These are phyloP conservation scores for Cadophora gregata DNA, from an alignment of 2,329 filamentous ascomycete genomes.

Conservation along the genomic window DNA sequence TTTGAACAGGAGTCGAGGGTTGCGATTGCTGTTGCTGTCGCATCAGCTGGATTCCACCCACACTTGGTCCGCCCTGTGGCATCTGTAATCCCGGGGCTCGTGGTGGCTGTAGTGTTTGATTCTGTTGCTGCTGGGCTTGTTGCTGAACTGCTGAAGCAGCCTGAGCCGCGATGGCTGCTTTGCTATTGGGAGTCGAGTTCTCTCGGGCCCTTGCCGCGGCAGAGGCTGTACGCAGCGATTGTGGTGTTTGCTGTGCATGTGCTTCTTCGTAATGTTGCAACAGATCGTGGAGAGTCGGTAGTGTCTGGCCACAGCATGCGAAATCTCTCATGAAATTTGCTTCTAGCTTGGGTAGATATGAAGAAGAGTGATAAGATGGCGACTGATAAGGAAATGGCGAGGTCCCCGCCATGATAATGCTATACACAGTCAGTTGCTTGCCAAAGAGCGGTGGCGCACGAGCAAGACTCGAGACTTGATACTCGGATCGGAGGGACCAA, in stretches of 20 bases:
- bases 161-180: constrained; percentile 48
- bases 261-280: constrained; percentile 96
- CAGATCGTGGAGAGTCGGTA: constrained; percentile 92
- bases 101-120: constrained; percentile 32
- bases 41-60: constrained; percentile 45
- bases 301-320: constrained; percentile 87
- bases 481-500: constrained; percentile 16
- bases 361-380: constrained; percentile 96
- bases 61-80: constrained; percentile 38
- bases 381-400: constrained; percentile 91
- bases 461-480: constrained; percentile 23
- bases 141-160: constrained; percentile 52
- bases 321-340: constrained; percentile 98
- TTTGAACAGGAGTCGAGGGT: constrained; percentile 41
- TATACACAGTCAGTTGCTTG: constrained; percentile 49
- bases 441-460: constrained; percentile 35
- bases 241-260: constrained; percentile 74
- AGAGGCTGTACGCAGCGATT: constrained; percentile 50
- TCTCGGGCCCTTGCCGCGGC: constrained; percentile 50
- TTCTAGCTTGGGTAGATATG: constrained; percentile 94
- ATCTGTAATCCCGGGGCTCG: constrained; percentile 41
- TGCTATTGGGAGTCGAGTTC: constrained; percentile 53
- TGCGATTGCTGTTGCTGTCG: constrained; percentile 45
- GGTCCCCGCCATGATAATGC: constrained; percentile 93
- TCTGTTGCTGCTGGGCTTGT: constrained; percentile 50